These are phyloP conservation scores for Bathelium albidoporum DNA, from an alignment of 495 filamentous ascomycete genomes.

Conservation along the genomic window DNA sequence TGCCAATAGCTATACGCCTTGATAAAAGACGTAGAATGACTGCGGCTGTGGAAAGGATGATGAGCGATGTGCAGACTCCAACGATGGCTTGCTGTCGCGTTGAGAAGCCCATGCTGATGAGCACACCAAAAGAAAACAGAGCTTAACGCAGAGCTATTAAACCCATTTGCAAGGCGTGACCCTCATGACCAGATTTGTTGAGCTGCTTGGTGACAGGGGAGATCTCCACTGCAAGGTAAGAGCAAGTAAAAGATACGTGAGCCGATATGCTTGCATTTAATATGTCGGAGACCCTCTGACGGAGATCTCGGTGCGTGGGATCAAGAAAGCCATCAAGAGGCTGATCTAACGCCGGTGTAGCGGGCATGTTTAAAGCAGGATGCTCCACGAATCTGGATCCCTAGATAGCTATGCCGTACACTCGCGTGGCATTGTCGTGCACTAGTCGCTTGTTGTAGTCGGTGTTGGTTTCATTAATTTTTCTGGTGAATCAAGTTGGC, in stretches of 20 bases:
- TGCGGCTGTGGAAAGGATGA: background rate
- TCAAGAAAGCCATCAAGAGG: background rate
- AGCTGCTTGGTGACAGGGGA: background rate
- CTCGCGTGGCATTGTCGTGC: background rate
- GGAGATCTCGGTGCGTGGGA: background rate
- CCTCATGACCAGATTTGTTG: background rate
- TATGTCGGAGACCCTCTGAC: background rate
- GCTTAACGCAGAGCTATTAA: background rate
- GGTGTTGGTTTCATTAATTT: background rate
- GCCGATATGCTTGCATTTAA: background rate
- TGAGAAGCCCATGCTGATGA: background rate
- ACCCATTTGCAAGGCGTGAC: background rate
- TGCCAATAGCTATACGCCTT: background rate
- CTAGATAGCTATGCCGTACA: background rate
- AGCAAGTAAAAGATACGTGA: background rate
- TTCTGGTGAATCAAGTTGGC: background rate
- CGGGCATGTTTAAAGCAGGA: background rate
- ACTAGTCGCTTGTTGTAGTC: background rate
- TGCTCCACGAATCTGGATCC: background rate
- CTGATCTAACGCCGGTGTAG: background rate
- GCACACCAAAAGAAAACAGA: background rate
- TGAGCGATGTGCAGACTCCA: slow-evolving; percentile 1
- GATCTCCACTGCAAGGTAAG: background rate
- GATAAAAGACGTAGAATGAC: background rate
- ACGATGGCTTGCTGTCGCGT: background rate